Base-by-base conservation (phyloP, 257 asterid genomes). In the Eucommia ulmoides region DNA sequence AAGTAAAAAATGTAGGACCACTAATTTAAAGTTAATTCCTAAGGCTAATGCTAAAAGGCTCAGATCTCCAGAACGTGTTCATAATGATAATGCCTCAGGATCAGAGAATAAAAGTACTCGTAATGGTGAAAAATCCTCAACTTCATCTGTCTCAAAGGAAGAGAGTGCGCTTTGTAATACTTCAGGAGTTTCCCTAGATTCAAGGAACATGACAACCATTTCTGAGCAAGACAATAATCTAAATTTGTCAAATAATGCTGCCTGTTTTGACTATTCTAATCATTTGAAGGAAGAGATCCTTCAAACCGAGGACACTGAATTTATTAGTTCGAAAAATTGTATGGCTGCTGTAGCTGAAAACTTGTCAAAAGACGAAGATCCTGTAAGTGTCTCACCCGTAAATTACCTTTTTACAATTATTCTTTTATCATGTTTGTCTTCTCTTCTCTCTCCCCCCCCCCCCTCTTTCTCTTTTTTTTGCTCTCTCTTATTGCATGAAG, bases 361-460 rank as follows among this genome's bases (percentile, higher is more conserved):
- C 68, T 52, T 62, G 50, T 74, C 63, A 23, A 59, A 68, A 62
- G 65, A 61, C 56, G 70, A 63, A 53, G 73, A 79, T 59, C 69
- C 59, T 62, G 97, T 88, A 71, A 82, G 97, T 65, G 41, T 47
- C n/a, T n/a, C n/a, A n/a, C n/a, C n/a, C n/a, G n/a, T n/a, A n/a
- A n/a, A n/a, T n/a, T n/a, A n/a, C n/a, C n/a, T n/a, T n/a, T n/a
- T n/a, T n/a, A n/a, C n/a, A n/a, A n/a, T n/a, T n/a, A n/a, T n/a
- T n/a, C n/a, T n/a, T n/a, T n/a, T n/a, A n/a, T n/a, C n/a, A n/a
- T n/a, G n/a, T n/a, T n/a, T n/a, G n/a, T n/a, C n/a, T n/a, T n/a
- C n/a, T n/a, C n/a, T n/a, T n/a, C n/a, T n/a, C n/a, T n/a, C n/a
- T n/a, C n/a, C n/a, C n/a, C n/a, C n/a, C n/a, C n/a, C n/a, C n/a